A percentile compares a stretch with the other conserved stretches of the same genome.
Evolutionary conservation across 139 green algal genomes (phyloP).

Genomic region (Mesotaenium endlicherianum): DNA sequence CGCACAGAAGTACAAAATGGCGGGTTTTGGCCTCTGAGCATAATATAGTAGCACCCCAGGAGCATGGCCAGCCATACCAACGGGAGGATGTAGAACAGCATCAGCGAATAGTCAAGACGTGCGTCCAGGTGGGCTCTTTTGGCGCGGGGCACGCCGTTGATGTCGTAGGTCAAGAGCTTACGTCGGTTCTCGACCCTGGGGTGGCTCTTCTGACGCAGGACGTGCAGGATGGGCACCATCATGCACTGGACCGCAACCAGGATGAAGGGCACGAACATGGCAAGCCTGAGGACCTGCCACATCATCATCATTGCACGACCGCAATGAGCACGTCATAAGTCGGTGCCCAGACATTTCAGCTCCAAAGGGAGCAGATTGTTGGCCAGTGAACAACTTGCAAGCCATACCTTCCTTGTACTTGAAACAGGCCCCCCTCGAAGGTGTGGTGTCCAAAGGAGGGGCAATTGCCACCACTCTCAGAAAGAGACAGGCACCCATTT

Average conservation of each 20-base stretch:
- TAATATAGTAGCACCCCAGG: slow-evolving; percentile 21
- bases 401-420: no score
- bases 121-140: neutral
- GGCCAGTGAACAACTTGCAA: no score
- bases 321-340: no score
- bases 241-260: slow-evolving; percentile 41
- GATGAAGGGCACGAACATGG: slow-evolving; percentile 33
- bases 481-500: no score
- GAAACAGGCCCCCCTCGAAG: no score
- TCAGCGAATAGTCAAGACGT: neutral
- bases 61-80: neutral
- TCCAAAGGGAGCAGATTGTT: no score
- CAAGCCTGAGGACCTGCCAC: slow-evolving; percentile 33
- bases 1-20: slow-evolving; percentile 11
- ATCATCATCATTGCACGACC: no score
- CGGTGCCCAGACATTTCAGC: no score
- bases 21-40: neutral
- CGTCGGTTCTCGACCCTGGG: slow-evolving; percentile 5
- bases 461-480: no score
- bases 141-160: slow-evolving; percentile 18
- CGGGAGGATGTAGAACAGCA: slow-evolving; percentile 33
- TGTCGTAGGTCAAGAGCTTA: slow-evolving; percentile 17
- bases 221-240: slow-evolving; percentile 28
- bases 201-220: slow-evolving; percentile 7
- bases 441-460: no score